Evolutionary conservation across 2,329 filamentous ascomycete genomes (phyloP).

Genomic region (Meredithiella fracta): DNA sequence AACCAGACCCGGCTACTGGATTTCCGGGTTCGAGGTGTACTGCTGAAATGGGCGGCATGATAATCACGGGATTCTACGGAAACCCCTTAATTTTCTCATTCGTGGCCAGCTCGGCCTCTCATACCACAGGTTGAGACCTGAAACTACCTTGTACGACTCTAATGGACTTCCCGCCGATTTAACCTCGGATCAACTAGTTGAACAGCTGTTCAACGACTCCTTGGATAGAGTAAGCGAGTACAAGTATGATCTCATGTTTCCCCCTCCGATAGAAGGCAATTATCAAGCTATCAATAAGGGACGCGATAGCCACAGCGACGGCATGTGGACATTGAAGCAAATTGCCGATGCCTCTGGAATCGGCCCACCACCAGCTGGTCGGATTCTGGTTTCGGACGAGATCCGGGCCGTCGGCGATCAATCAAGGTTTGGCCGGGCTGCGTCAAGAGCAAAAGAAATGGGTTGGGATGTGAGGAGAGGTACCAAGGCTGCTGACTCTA

Average conservation of each 20-base stretch:
- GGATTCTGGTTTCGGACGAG: constrained; percentile 5
- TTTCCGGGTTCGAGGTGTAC: constrained; percentile 51
- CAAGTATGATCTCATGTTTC: constrained; percentile 58
- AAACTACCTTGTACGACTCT: constrained; percentile 78
- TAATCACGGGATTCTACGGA: constrained; percentile 93
- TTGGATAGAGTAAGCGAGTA: constrained; percentile 82
- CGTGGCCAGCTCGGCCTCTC: constrained; percentile 76
- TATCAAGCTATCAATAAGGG: constrained; percentile 67
- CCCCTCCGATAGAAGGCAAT: constrained; percentile 65
- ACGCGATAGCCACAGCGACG: constrained; percentile 57
- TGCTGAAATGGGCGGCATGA: constrained; percentile 95
- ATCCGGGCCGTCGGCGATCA: constrained; percentile 9
- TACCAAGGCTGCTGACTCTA: constrained; percentile 43
- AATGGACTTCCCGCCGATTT: constrained; percentile 64
- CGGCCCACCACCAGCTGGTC: neutral
- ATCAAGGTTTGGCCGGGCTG: constrained; percentile 30
- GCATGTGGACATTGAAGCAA: constrained; percentile 30
- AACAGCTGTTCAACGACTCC: constrained; percentile 88
- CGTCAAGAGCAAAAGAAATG: constrained; percentile 60
- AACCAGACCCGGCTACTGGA: constrained; percentile 27
- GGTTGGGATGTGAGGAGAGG: constrained; percentile 63
- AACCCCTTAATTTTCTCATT: constrained; percentile 88
- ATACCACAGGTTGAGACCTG: constrained; percentile 65
- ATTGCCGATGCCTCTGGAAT: constrained; percentile 44
- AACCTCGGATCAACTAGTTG: constrained; percentile 62